Evolutionary conservation across 2,329 filamentous ascomycete genomes (phyloP).

Genomic region (Venturia aucupariae): DNA sequence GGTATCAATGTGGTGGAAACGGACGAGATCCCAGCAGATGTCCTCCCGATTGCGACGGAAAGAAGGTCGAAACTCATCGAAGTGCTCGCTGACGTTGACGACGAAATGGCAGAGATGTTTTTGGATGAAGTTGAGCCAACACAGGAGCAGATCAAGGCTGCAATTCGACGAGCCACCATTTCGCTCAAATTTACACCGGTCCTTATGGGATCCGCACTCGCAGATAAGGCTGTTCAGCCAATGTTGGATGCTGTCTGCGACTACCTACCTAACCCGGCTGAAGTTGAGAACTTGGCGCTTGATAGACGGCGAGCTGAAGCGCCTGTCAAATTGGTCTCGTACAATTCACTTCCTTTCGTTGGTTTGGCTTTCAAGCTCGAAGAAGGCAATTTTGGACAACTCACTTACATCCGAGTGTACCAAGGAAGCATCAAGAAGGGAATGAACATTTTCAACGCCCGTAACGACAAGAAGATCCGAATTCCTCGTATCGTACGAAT

Average conservation of each 20-base stretch:
- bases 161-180: conserved; percentile 87
- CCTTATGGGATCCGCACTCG: conserved; percentile 90
- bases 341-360: conserved; percentile 88
- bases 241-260: conserved; percentile 96
- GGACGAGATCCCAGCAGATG: conserved; percentile 74
- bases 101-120: conserved; percentile 94
- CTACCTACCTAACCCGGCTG: conserved; percentile 83
- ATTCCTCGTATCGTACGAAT: conserved; percentile 96
- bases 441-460: conserved; percentile 83
- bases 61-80: conserved; percentile 82
- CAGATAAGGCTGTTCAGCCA: conserved; percentile 89
- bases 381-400: conserved; percentile 95
- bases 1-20: conserved; percentile 68
- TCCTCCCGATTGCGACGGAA: conserved; percentile 68
- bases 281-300: conserved; percentile 82
- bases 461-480: conserved; percentile 91
- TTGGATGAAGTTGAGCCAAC: conserved; percentile 78
- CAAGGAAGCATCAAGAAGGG: conserved; percentile 87
- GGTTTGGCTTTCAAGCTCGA: conserved; percentile 97
- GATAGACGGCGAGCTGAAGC: conserved; percentile 73
- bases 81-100: conserved; percentile 92
- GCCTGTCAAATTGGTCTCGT: conserved; percentile 78
- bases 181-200: conserved; percentile 85
- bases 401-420: conserved; percentile 98
- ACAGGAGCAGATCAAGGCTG: conserved; percentile 75